Evolutionary conservation across 2,329 filamentous ascomycete genomes (phyloP), one percentile per base, ranked within the genome.

Genomic region (Nemania diffusa): DNA sequence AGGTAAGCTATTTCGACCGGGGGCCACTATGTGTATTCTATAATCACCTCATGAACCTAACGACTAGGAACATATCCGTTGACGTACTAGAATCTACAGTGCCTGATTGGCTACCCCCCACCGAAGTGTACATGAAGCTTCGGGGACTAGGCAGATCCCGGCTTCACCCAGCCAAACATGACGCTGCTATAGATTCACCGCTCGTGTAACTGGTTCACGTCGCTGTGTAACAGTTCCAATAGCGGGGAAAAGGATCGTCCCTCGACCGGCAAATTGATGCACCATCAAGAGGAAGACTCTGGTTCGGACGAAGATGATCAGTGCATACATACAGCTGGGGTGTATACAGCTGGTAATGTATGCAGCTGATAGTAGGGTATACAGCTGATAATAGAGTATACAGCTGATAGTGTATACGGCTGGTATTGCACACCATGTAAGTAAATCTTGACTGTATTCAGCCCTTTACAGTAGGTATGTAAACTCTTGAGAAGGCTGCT

Each of bases 71-170:
- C 15, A 20, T 26, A 44, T 20, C 46, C 27, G 37, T 44, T 53
- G 34, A 52, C 22, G 24, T 57, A 44, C 53, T 27, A 20, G 15
- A 27, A 11, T 27, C 48, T 24, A 27, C 26, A 37, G 29, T 7
- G 24, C 7, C 13, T 52, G 5, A 27, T 29, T 55, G 32, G 48
- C 53, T 64, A n/a, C 24, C 26, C 26, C n/a, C 40, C 40, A 44
- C 40, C 40, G 40, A 44, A 44, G n/a, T 48, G n/a, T 53, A 29
- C 37, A 32, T 40, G 42, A 58, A 27, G 13, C 15, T 52, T 57
- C 44, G 34, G n/a, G 48, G 26, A 37, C 34, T n/a, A 37, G 9
- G 51, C 13, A 56, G 20, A 15, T 6, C 32, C 51, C 42, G 44
- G 57, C 11, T 58, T 32, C 6, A 53, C 22, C 7, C 46, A 48